Base-by-base conservation (phyloP, 768 basidiomycete genomes). In the Hydnum rufescens region DNA sequence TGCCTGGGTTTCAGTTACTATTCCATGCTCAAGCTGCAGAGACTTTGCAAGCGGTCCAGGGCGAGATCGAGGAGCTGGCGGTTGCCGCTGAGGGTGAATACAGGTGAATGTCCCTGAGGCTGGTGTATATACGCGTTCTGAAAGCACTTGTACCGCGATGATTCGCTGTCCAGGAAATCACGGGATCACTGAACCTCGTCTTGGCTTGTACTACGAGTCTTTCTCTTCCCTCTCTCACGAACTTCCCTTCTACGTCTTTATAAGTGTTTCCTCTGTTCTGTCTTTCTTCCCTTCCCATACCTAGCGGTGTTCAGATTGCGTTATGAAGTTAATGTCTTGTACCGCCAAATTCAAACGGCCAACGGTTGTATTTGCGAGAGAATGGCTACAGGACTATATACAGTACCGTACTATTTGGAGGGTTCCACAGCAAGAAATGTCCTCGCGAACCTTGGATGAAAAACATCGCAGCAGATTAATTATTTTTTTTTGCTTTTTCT, bases 61-160 rank as follows among this genome's bases (percentile, higher is more conserved):
- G 84, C 48, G 88, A 95, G 64, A 82, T 96, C 47, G 92, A 95
- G 58, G 90, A 96, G 59, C 73, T 93, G 58, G 81, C 79, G 54
- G 82, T 90, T 31, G 86, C 87, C 44, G 89, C 92, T 0, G 92
- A 96, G 66, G 87, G 86, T 54, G 87, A 92, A 63, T 96, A 93
- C 71, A 82, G 92, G 80, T 87, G 57, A 57, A 42, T 44, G 16
- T n/a, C 4, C 34, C 34, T 39, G 34, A 39, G 34, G 8, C 19
- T n/a, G n/a, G 36, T 39, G 36, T 39, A 39, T 8, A 47, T 13
- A 25, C 44, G 8, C 13, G 26, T 13, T 13, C 44, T 28, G 44
- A 13, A 8, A 13, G 8, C 8, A 25, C 13, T 25, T 47, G 13
- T 8, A 8, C 44, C 44, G 13, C 28, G n/a, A 31, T 30, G 39